Evolutionary conservation across 176 grass and related monocot species (phyloP), one percentile per base, ranked within the genome.

Genomic region (Oryza meridionalis): DNA sequence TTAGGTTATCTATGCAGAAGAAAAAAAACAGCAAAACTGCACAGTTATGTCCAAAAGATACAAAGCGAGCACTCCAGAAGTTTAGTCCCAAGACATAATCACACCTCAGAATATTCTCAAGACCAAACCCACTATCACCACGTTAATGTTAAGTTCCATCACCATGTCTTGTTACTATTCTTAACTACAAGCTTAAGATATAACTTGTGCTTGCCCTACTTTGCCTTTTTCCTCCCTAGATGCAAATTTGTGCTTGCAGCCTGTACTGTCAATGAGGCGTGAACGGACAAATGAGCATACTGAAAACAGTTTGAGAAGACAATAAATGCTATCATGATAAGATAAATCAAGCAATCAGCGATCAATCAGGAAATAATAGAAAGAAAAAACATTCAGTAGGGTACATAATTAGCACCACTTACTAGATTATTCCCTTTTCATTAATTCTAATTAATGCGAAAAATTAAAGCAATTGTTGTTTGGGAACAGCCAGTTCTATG

Each of bases 61-160:
- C 32, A 83, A 67, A 83, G 24, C 22, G 51, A 78, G 68, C 75
- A 84, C 73, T 79, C 31, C 25, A 74, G 79, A 88, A 83, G 55
- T 14, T 15, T 84, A 79, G 59, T 83, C 24, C 67, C 43, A 45
- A 68, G 80, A 88, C 75, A 88, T 66, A 84, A 84, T 88, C 75
- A 88, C 45, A 66, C 46, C 75, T 26, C 67, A 61, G 81, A 84
- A 84, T 84, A 84, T 88, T 88, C 86, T 43, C 68, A 73, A 67
- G 58, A 88, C 68, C 81, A 84, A 88, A 79, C 69, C 75, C 81
- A 84, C 81, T 79, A 73, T 17, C 21, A 27, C 13, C 45, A 74
- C 33, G 75, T 35, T 24, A 72, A 55, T 72, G 58, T 72, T 71
- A 11, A 74, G 69, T 79, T 79, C 81, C 69, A 79, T 68, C 59